Evolutionary conservation across 2,329 filamentous ascomycete species (phyloP), one percentile per base, ranked within the genome.

Genomic region (Cladosporium sp.): DNA sequence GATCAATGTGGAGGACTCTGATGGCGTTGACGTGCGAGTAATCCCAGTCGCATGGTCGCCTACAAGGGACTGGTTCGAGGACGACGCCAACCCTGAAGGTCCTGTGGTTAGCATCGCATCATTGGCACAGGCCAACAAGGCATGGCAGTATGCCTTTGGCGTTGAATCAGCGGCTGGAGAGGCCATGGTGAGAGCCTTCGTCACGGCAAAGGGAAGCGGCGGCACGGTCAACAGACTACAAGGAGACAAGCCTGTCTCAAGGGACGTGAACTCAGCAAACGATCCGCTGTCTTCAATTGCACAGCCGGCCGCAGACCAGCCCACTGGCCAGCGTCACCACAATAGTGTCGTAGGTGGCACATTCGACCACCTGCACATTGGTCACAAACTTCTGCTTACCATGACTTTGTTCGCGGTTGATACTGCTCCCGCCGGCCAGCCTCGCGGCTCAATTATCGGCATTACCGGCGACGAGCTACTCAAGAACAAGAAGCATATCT

Each of bases 351-450:
- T 98, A 14, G 95, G 94, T 34, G 95, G 95, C 11, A 99, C 95
- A 0, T 99, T 98, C 79, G 95, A 99, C 77, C 93, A 98, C 78
- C 85, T 99, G 26, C 95, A 99, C 76, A 89, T 92, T 4, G 95
- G 95, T 6, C 95, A 99, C 81, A 99, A 98, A 80, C 84, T 98
- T n/a, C 86, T 99, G 24, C 86, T 99, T 24, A 93, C 93, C n/a
- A 93, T 93, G 68, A 92, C 91, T 0, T 87, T 89, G 0, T 86
- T 97, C 65, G 84, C 92, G 18, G 83, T 91, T 65, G 86, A 87
- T 66, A 57, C n/a, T 28, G 44, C 36, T 81, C 82, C 0, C 71
- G 3, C 15, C 1, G 36, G 79, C 51, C 73, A 78, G 36, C 72
- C 68, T 68, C 74, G 80, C 0, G 73, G 75, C 1, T 69, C 74